A percentile compares a stretch with the other conserved stretches of the same genome.
Conservation (phyloP, 2,329 filamentous ascomycete genomes). For the Arthroderma sp. region DNA sequence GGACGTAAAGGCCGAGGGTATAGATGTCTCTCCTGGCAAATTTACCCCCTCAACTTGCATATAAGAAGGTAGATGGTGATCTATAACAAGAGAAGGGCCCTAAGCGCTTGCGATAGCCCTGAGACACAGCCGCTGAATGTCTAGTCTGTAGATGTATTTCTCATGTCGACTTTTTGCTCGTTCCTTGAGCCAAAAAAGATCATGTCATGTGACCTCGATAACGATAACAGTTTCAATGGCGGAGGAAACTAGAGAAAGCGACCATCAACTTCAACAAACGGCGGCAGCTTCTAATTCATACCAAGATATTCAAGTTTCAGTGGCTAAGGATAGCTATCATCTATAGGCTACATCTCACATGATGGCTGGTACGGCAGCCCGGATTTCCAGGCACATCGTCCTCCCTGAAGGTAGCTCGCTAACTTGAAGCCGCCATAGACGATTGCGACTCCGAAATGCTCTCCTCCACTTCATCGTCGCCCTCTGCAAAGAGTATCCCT, state of each 20-base stretch:
- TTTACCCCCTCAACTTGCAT: neutral
- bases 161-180: neutral
- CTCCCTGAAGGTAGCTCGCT: neutral
- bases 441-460: conserved; percentile 43
- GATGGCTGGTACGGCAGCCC: neutral
- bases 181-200: too few relatives aligned
- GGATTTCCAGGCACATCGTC: too few relatives aligned
- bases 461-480: conserved; percentile 28
- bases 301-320: neutral
- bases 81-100: neutral
- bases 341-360: neutral
- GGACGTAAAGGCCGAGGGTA: neutral
- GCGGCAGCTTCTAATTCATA: too few relatives aligned
- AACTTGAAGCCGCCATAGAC: neutral
- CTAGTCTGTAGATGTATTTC: too few relatives aligned
- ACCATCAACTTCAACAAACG: neutral
- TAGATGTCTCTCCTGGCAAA: neutral
- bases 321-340: neutral
- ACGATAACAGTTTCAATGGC: too few relatives aligned
- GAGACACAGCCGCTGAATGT: neutral
- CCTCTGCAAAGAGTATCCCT: conserved; percentile 28
- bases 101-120: neutral
- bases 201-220: too few relatives aligned
- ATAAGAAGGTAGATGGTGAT: neutral
- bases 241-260: neutral